A percentile compares a stretch with the other conserved stretches of the same genome.
Evolutionary conservation across 352 stramenopile species (phyloP).

Genomic region (Phytophthora cactorum): DNA sequence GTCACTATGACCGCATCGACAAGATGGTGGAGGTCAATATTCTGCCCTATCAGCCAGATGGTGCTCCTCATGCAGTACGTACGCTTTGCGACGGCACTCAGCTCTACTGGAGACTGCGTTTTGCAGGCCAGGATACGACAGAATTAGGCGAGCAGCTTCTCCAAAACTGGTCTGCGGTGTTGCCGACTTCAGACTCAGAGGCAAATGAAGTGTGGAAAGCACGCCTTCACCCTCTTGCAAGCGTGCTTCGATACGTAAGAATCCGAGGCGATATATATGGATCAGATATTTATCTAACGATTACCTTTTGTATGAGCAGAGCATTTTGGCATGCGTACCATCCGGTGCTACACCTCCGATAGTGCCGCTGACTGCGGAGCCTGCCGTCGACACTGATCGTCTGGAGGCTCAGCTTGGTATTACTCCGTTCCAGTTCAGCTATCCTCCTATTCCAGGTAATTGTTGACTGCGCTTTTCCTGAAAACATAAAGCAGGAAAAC

Average conservation of each 20-base stretch:
- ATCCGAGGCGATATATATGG: neutral
- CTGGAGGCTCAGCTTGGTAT: conserved; percentile 35
- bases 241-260: conserved; percentile 67
- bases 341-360: conserved; percentile 30
- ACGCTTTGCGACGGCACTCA: conserved; percentile 80
- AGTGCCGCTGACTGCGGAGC: conserved; percentile 31
- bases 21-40: conserved; percentile 86
- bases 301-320: conserved; percentile 40
- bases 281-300: conserved; percentile 4
- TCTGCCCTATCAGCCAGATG: conserved; percentile 49
- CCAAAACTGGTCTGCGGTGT: conserved; percentile 52
- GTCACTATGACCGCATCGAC: conserved; percentile 81
- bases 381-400: conserved; percentile 42
- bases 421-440: conserved; percentile 10
- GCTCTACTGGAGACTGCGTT: conserved; percentile 85
- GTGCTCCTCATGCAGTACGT: conserved; percentile 48
- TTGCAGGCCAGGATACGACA: conserved; percentile 65
- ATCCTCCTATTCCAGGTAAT: conserved; percentile 29
- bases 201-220: conserved; percentile 27
- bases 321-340: conserved; percentile 59
- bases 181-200: conserved; percentile 28
- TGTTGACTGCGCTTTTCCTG: neutral
- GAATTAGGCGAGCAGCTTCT: conserved; percentile 66
- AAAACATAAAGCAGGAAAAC: too few species aligned
- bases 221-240: conserved; percentile 53